Conservation (phyloP, 495 filamentous ascomycete species). For the Darksidea phi region DNA sequence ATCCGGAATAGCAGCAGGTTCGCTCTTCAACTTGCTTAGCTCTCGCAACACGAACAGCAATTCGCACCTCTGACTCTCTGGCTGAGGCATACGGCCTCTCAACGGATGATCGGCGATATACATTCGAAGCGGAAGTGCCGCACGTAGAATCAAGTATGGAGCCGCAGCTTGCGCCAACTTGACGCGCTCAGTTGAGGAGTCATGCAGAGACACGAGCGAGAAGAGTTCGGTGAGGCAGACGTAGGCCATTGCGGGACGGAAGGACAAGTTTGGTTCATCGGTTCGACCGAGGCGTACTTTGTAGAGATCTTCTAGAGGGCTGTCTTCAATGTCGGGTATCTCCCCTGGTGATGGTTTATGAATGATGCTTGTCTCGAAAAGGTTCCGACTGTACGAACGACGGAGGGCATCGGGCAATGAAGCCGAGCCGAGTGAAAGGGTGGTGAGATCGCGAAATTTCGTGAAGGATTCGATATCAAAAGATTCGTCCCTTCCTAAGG, state of each 20-base stretch:
- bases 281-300: conserved; percentile 67
- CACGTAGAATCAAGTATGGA: conserved; percentile 80
- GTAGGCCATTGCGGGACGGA: conserved; percentile 71
- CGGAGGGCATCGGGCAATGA: conserved; percentile 65
- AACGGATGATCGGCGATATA: conserved; percentile 93
- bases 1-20: conserved; percentile 70
- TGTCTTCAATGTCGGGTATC: conserved; percentile 39
- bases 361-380: conserved; percentile 84
- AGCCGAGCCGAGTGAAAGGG: conserved; percentile 66
- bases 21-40: conserved; percentile 64
- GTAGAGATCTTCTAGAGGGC: conserved; percentile 62
- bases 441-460: conserved; percentile 66
- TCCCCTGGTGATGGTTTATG: conserved; percentile 68
- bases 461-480: conserved; percentile 79
- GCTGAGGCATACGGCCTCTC: conserved; percentile 88
- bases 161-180: conserved; percentile 73
- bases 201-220: conserved; percentile 41
- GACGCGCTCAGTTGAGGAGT: conserved; percentile 46
- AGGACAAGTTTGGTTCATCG: conserved; percentile 61
- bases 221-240: conserved; percentile 74
- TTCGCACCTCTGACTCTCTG: conserved; percentile 74
- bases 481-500: conserved; percentile 61
- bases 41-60: conserved; percentile 66
- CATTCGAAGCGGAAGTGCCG: conserved; percentile 70
- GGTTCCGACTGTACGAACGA: conserved; percentile 66